Conservation (phyloP, 2,329 filamentous ascomycete species). For the Ramularia endophylla region DNA sequence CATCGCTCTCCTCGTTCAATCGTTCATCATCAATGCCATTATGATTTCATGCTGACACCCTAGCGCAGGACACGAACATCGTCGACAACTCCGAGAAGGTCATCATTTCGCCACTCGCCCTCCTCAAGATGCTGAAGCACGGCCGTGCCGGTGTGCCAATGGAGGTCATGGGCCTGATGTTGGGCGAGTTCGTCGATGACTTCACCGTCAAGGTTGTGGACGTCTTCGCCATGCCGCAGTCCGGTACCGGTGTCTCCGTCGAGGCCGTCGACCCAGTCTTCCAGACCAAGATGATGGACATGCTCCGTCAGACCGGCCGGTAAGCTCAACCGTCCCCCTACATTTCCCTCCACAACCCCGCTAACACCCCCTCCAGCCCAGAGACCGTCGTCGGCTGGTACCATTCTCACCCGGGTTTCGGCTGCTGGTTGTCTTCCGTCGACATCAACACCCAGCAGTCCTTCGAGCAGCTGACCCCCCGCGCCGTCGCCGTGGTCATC, state of each 20-base stretch:
- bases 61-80: constrained; percentile 75
- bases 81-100: constrained; percentile 99
- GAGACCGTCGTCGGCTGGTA: constrained; percentile 99
- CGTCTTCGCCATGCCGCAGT: constrained; percentile 99
- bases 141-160: constrained; percentile 96
- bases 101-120: constrained; percentile 94
- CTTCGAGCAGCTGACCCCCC: constrained; percentile 97
- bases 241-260: constrained; percentile 94
- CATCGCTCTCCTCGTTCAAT: no score
- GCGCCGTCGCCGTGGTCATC: constrained; percentile 94
- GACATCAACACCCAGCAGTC: constrained; percentile 99
- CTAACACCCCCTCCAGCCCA: constrained; percentile 51
- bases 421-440: constrained; percentile 97
- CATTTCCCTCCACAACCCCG: background rate
- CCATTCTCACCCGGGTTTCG: constrained; percentile 97
- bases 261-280: constrained; percentile 98
- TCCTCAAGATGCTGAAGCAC: constrained; percentile 98
- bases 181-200: constrained; percentile 98
- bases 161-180: constrained; percentile 99
- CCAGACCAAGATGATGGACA: constrained; percentile 99
- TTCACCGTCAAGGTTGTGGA: constrained; percentile 98
- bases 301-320: constrained; percentile 96
- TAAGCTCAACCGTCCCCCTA: constrained; percentile 38
- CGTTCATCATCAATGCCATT: background rate
- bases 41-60: constrained; percentile 9